A percentile compares a stretch with the other conserved stretches of the same genome.
Conservation (phyloP, 2,329 filamentous ascomycete genomes). For the Colletotrichum coccodes region DNA sequence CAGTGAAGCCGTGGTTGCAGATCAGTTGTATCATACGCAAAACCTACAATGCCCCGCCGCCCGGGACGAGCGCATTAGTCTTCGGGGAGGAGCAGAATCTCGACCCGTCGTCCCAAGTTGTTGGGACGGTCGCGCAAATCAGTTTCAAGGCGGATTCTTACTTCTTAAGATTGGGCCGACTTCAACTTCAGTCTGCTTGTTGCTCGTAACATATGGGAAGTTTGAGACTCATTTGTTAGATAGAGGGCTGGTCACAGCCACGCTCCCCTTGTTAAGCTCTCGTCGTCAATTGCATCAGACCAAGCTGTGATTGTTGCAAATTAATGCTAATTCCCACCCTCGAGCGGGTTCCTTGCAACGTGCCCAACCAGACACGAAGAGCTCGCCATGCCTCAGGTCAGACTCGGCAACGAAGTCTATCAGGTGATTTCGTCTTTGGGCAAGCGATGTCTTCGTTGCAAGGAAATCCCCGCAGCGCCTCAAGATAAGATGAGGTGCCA, state of each 20-base stretch:
- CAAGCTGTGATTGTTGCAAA: neutral
- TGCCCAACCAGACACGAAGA: constrained; percentile 22
- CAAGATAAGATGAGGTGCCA: constrained; percentile 10
- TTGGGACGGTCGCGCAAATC: constrained; percentile 25
- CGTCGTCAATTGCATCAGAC: neutral
- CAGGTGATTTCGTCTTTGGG: constrained; percentile 2
- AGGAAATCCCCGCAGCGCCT: neutral
- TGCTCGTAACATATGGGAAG: constrained; percentile 6
- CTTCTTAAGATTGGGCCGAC: constrained; percentile 13
- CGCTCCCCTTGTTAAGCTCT: neutral
- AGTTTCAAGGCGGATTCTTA: constrained; percentile 10
- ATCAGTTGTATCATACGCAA: constrained; percentile 29
- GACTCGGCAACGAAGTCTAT: constrained; percentile 8
- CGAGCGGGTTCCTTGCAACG: constrained; percentile 8
- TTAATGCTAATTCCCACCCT: neutral
- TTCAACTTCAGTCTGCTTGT: constrained; percentile 11
- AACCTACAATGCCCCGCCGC: constrained; percentile 23
- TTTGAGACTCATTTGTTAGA: neutral
- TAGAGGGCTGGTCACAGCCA: constrained; percentile 3
- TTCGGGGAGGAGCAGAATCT: constrained; percentile 4
- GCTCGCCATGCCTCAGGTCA: constrained; percentile 19
- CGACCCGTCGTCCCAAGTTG: constrained; percentile 22
- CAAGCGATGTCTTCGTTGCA: constrained; percentile 3
- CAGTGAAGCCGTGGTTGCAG: constrained; percentile 31
- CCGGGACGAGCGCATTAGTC: constrained; percentile 10